Evolutionary conservation across 2,329 filamentous ascomycete species (phyloP).

Genomic region (Tolypocladium guangdongense): DNA sequence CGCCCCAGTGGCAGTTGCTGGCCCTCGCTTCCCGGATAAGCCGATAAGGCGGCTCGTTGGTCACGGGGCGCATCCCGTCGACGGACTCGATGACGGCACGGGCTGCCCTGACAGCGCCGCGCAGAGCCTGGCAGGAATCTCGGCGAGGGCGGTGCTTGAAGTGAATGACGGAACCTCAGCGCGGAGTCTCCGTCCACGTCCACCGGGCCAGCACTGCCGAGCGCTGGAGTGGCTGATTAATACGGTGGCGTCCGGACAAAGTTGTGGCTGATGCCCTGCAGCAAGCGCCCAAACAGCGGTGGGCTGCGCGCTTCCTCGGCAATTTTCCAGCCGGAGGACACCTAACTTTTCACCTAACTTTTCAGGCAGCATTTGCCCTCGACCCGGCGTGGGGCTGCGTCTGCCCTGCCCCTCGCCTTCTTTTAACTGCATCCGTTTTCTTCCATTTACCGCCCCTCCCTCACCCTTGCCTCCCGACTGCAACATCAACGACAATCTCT

Average conservation of each 20-base stretch:
- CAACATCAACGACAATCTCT: background rate
- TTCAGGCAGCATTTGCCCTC: constrained; percentile 3
- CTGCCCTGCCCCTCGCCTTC: constrained; percentile 1
- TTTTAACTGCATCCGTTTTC: constrained; percentile 3
- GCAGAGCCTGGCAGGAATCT: too few relatives aligned
- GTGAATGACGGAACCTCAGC: too few relatives aligned
- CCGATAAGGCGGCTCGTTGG: background rate
- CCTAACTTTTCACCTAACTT: background rate
- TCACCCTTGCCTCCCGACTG: background rate
- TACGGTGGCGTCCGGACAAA: background rate
- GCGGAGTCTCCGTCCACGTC: too few relatives aligned
- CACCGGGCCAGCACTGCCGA: too few relatives aligned
- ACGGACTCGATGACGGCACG: background rate
- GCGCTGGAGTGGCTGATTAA: too few relatives aligned
- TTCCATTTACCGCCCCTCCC: constrained; percentile 1
- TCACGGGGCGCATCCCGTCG: background rate
- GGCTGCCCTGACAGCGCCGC: too few relatives aligned
- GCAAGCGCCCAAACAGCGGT: too few relatives aligned
- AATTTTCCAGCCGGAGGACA: too few relatives aligned
- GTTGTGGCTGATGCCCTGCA: background rate
- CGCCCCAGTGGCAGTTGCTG: background rate
- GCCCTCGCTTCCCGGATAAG: too few relatives aligned
- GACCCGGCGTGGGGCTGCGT: background rate
- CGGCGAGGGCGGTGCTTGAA: too few relatives aligned
- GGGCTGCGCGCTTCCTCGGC: background rate